Conservation (phyloP, 768 basidiomycete species). For the Phaffia tasmanica region DNA sequence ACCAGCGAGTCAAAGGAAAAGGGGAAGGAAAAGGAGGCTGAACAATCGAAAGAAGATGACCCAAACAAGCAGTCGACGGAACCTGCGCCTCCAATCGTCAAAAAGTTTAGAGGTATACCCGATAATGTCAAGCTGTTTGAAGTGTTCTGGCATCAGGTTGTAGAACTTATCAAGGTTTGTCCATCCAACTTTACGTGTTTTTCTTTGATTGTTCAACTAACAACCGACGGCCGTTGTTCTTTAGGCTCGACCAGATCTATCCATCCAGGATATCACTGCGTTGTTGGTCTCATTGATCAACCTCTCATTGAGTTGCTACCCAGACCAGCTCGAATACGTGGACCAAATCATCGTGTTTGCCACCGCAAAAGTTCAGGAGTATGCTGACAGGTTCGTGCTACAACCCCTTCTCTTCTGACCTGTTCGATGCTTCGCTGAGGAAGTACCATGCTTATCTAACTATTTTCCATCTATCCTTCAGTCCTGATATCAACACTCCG, state of each 20-base stretch:
- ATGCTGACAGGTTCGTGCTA: constrained; percentile 56
- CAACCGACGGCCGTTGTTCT: background rate
- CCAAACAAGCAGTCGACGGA: background rate
- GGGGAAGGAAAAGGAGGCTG: constrained; percentile 51
- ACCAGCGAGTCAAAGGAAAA: constrained; percentile 27
- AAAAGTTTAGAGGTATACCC: constrained; percentile 89
- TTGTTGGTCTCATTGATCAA: constrained; percentile 90
- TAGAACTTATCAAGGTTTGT: constrained; percentile 86
- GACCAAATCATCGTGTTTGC: constrained; percentile 90
- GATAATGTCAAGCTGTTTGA: constrained; percentile 92
- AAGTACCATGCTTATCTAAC: constrained; percentile 13
- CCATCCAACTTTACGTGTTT: background rate
- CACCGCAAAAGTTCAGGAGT: constrained; percentile 72
- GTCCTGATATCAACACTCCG: constrained; percentile 75
- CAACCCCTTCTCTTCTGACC: background rate
- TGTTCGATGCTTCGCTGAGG: background rate
- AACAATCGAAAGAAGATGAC: background rate
- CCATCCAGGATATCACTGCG: constrained; percentile 94
- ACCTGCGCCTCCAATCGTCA: constrained; percentile 41
- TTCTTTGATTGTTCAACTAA: background rate
- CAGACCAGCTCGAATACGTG: constrained; percentile 91
- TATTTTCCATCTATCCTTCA: constrained; percentile 34
- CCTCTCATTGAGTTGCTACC: constrained; percentile 90
- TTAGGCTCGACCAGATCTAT: constrained; percentile 90
- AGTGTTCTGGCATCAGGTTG: constrained; percentile 97